Percentiles rank a stretch among this genome's conserved stretches.
Evolutionary conservation across 805 yeast genomes (phyloP).

Genomic region (Lipomyces starkeyi): DNA sequence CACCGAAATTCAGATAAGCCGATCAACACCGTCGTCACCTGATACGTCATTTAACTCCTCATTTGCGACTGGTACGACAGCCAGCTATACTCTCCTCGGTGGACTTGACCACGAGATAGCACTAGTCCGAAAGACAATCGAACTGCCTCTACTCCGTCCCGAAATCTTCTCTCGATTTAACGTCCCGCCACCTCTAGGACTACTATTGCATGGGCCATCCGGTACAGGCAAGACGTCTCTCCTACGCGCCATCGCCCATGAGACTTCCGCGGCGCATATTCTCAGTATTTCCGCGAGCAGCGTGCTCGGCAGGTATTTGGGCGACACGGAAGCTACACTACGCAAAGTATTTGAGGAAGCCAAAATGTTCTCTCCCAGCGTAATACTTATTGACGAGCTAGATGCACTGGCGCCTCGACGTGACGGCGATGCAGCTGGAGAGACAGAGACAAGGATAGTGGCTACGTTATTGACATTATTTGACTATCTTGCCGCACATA

Average conservation of each 20-base stretch:
- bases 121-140: constrained; percentile 67
- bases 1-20: constrained; percentile 32
- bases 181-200: constrained; percentile 91
- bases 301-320: constrained; percentile 88
- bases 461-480: constrained; percentile 83
- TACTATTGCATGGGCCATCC: constrained; percentile 93
- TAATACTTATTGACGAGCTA: constrained; percentile 89
- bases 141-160: constrained; percentile 81
- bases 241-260: constrained; percentile 79
- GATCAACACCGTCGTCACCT: background rate
- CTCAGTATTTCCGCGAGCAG: constrained; percentile 88
- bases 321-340: constrained; percentile 90
- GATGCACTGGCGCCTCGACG: constrained; percentile 90
- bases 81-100: constrained; percentile 65
- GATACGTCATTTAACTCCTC: background rate
- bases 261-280: constrained; percentile 72
- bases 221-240: constrained; percentile 97
- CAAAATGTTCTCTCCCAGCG: constrained; percentile 79
- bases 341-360: constrained; percentile 87
- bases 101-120: constrained; percentile 73
- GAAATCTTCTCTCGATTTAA: constrained; percentile 79
- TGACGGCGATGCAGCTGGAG: constrained; percentile 79
- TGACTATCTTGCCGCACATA: constrained; percentile 65
- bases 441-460: constrained; percentile 78
- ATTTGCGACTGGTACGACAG: background rate